A percentile compares a stretch with the other conserved stretches of the same genome.
phyloP scores from a whole-genome alignment of 306 rosid species.

The Begonia loranthoides region DNA sequence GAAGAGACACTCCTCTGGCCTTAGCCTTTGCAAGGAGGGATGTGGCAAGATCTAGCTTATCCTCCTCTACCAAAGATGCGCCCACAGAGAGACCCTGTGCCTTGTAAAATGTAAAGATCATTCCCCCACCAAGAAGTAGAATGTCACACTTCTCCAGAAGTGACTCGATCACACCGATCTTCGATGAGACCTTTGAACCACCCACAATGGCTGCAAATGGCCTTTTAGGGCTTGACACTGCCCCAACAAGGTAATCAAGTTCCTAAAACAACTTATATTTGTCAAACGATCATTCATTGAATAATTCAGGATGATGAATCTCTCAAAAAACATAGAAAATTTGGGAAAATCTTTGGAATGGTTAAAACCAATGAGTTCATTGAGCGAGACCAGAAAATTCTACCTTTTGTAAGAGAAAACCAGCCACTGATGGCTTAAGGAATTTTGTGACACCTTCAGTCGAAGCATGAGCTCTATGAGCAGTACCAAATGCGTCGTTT shows the following conservation, averaged over 20 bases:
- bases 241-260: conserved; percentile 99
- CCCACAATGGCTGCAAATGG: conserved; percentile 99
- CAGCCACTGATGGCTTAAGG: conserved; percentile 95
- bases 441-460: conserved; percentile 97
- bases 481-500: conserved; percentile 97
- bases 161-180: conserved; percentile 95
- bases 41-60: conserved; percentile 80
- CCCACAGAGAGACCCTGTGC: conserved; percentile 99
- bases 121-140: conserved; percentile 96
- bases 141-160: conserved; percentile 77
- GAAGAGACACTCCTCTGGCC: conserved; percentile 90
- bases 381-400: conserved; percentile 7
- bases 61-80: conserved; percentile 93
- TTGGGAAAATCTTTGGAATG: background rate
- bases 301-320: background rate
- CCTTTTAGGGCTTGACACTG: conserved; percentile 83
- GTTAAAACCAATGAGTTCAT: background rate
- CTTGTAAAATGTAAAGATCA: conserved; percentile 99
- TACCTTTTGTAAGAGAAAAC: conserved; percentile 97
- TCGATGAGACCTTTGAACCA: conserved; percentile 97
- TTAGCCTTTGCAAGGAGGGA: conserved; percentile 77
- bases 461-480: conserved; percentile 99
- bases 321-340: background rate
- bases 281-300: background rate
- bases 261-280: conserved; percentile 35